Conservation (phyloP, 495 filamentous ascomycete genomes). For the Astrothelium subdiscretum region DNA sequence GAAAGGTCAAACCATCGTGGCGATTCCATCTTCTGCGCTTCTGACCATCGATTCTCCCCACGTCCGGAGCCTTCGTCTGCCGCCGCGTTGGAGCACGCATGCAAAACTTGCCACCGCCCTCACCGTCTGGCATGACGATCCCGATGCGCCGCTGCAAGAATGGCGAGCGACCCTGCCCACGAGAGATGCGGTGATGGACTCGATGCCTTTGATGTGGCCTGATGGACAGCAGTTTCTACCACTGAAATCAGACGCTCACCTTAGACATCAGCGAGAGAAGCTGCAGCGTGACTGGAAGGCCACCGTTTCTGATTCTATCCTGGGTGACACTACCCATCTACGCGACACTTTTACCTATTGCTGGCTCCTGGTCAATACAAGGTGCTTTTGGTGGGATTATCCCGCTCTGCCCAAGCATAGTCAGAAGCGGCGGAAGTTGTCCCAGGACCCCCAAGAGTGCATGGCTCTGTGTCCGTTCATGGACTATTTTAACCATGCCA, state of each 20-base stretch:
- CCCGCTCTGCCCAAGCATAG: conserved; percentile 30
- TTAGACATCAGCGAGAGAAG: conserved; percentile 50
- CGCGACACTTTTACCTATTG: conserved; percentile 46
- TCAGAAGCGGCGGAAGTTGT: conserved; percentile 36
- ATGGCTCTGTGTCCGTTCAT: conserved; percentile 74
- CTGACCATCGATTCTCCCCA: conserved; percentile 51
- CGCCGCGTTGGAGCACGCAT: conserved; percentile 42
- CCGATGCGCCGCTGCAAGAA: conserved; percentile 23
- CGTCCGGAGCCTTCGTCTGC: conserved; percentile 28
- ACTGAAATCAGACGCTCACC: conserved; percentile 33
- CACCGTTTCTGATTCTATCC: conserved; percentile 3
- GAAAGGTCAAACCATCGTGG: conserved; percentile 44
- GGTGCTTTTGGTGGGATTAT: conserved; percentile 53
- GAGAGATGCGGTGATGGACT: conserved; percentile 40
- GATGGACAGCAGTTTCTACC: conserved; percentile 35
- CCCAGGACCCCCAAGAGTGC: conserved; percentile 43
- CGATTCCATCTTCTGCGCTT: conserved; percentile 50
- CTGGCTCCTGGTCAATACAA: conserved; percentile 74
- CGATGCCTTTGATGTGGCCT: conserved; percentile 61
- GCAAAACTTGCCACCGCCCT: conserved; percentile 63
- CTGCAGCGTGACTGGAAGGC: conserved; percentile 48
- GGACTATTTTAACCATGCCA: conserved; percentile 75
- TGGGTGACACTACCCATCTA: neutral
- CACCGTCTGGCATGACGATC: conserved; percentile 34
- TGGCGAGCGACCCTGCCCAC: conserved; percentile 64